Percentiles rank a stretch among this genome's conserved stretches.
These are phyloP conservation scores for Hortaea werneckii DNA, from an alignment of 2,329 filamentous ascomycete genomes.

Conservation along the genomic window DNA sequence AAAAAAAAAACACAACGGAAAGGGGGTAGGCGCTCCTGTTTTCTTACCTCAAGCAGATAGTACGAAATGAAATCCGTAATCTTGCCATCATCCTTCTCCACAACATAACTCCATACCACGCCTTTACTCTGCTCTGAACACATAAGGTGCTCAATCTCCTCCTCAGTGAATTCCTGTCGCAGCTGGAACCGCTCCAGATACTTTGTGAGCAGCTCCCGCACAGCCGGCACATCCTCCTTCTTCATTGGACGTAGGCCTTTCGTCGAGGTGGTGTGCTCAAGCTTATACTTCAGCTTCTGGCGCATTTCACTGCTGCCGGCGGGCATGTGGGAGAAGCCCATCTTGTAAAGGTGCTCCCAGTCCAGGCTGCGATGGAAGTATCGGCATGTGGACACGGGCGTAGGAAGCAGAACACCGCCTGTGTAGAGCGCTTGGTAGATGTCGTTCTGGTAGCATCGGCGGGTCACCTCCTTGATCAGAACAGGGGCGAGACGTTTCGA, in stretches of 20 bases:
- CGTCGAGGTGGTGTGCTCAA: slow-evolving; percentile 59
- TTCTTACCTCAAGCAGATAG: slow-evolving; percentile 64
- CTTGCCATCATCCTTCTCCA: slow-evolving; percentile 60
- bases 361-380: slow-evolving; percentile 93
- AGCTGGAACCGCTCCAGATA: slow-evolving; percentile 77
- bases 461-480: slow-evolving; percentile 94
- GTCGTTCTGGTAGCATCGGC: slow-evolving; percentile 74
- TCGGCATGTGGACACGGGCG: slow-evolving; percentile 81
- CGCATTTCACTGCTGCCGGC: slow-evolving; percentile 70
- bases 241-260: slow-evolving; percentile 73
- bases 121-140: slow-evolving; percentile 65
- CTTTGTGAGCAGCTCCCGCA: slow-evolving; percentile 61
- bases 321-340: slow-evolving; percentile 86
- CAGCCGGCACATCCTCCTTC: slow-evolving; percentile 63
- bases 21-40: background rate
- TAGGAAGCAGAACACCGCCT: slow-evolving; percentile 80
- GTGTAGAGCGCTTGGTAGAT: slow-evolving; percentile 97
- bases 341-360: slow-evolving; percentile 92
- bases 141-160: slow-evolving; percentile 83
- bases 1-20: background rate
- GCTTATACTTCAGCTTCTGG: slow-evolving; percentile 75
- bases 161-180: slow-evolving; percentile 66
- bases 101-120: slow-evolving; percentile 89
- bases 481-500: slow-evolving; percentile 86
- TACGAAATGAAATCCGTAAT: slow-evolving; percentile 97